These are phyloP conservation scores for Candida mesenterica DNA, from an alignment of 1,139 yeast species.

Conservation along the genomic window DNA sequence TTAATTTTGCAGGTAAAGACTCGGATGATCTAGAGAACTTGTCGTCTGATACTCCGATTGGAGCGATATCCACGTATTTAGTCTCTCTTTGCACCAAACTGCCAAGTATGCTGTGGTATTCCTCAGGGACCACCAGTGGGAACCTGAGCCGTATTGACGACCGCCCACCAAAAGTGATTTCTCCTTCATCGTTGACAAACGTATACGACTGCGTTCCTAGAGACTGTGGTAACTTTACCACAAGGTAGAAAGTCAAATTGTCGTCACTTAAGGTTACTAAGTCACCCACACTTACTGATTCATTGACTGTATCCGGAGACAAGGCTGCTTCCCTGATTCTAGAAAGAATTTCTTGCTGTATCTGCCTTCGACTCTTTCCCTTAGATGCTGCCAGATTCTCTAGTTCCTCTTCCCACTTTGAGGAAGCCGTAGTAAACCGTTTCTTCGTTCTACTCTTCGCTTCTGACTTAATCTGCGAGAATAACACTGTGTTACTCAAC, in stretches of 20 bases:
- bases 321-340: conserved; percentile 25
- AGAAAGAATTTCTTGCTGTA: background rate
- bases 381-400: background rate
- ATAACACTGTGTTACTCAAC: conserved; percentile 14
- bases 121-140: conserved; percentile 50
- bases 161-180: conserved; percentile 47
- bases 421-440: conserved; percentile 21
- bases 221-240: conserved; percentile 31
- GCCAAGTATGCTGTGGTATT: conserved; percentile 19
- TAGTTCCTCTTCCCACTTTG: conserved; percentile 19
- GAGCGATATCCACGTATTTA: conserved; percentile 35
- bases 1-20: conserved; percentile 24
- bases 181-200: conserved; percentile 56
- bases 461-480: conserved; percentile 15
- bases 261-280: conserved; percentile 35
- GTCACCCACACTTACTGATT: conserved; percentile 37
- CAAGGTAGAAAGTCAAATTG: conserved; percentile 30
- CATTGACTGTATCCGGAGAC: conserved; percentile 21
- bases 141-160: conserved; percentile 49
- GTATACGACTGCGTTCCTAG: conserved; percentile 41
- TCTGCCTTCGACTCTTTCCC: conserved; percentile 3
- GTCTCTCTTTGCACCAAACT: conserved; percentile 32
- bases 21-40: conserved; percentile 25
- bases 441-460: conserved; percentile 17
- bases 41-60: conserved; percentile 40